A percentile compares a stretch with the other conserved stretches of the same genome.
These are phyloP conservation scores for Yamadazyma ubonensis DNA, from an alignment of 805 yeast species.

Conservation along the genomic window DNA sequence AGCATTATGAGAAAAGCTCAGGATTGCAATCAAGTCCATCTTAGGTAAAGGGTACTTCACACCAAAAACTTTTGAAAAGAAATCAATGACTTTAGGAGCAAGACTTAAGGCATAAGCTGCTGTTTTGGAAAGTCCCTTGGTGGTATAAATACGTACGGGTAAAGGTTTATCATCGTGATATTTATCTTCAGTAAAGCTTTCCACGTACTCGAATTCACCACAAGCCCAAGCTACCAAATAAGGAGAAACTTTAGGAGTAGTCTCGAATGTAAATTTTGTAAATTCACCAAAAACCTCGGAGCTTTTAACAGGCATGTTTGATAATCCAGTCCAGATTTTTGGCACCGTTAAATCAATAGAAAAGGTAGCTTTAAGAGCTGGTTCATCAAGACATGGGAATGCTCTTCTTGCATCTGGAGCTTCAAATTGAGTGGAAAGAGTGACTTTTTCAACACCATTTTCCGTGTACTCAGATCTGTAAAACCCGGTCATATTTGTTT, in stretches of 20 bases:
- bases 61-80: conserved; percentile 48
- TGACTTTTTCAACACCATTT: conserved; percentile 33
- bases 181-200: conserved; percentile 38
- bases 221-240: conserved; percentile 59
- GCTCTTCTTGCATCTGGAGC: conserved; percentile 60
- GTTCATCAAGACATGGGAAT: conserved; percentile 60
- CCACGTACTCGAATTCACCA: conserved; percentile 56
- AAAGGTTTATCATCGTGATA: conserved; percentile 41
- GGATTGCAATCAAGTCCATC: conserved; percentile 76
- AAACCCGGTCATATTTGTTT: conserved; percentile 58
- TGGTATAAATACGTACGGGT: conserved; percentile 53
- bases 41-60: conserved; percentile 73
- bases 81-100: conserved; percentile 51
- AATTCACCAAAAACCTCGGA: conserved; percentile 10
- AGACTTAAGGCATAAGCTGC: conserved; percentile 49
- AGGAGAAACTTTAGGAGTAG: conserved; percentile 56
- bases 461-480: conserved; percentile 47
- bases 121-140: conserved; percentile 46
- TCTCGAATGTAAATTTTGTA: conserved; percentile 37
- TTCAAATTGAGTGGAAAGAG: conserved; percentile 57
- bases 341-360: conserved; percentile 40
- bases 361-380: conserved; percentile 56
- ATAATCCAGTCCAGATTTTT: conserved; percentile 37
- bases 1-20: conserved; percentile 78
- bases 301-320: conserved; percentile 45